Base-by-base conservation (phyloP, 306 rosid genomes). In the Macrotyloma uniflorum region DNA sequence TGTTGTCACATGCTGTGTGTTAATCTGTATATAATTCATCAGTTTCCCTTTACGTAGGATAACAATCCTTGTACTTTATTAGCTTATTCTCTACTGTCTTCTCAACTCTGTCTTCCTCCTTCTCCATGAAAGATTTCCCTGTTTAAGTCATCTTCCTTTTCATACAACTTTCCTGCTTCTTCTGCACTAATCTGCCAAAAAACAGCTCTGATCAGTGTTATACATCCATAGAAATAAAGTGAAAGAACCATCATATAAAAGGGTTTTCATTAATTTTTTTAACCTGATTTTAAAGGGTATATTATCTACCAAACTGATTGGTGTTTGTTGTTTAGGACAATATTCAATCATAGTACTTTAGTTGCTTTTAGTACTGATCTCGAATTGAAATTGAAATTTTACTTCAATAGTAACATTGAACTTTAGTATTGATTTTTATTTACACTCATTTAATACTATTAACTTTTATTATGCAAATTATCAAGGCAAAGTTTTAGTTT, bases 1-100 rank as follows among this genome's bases (percentile, higher is more conserved):
- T 77, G 80, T 55, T 66, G 42, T 76, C 72, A 5, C 24, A 30
- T 16, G 38, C 45, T 24, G 32, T 8, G 26, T 40, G 28, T 58
- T 43, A 59, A 74, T 30, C 42, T 19, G 50, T 63, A 51, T 33
- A 75, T 3, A 49, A 62, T 30, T 75, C 22, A 12, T 26, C 16
- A 42, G 1, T 59, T 46, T 62, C 8, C 47, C 24, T 45, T 46
- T 32, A 16, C 24, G 5, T 18, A 11, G 16, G 79, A 74, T 61
- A 18, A 24, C 28, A 57, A 38, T 38, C 24, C 45, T 73, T 55
- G 4, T 23, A 8, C n/a, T 50, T 38, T 46, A 14, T 11, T 28
- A 53, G 22, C 11, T 11, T 55, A 67, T 43, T 14, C n/a, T 6
- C 20, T 1, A 11, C 9, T 32, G 43, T 62, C 45, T 62, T 32